Evolutionary conservation across 169 alveolate species (phyloP), one percentile per base, ranked within the genome.

Genomic region (Cystoisospora suis): DNA sequence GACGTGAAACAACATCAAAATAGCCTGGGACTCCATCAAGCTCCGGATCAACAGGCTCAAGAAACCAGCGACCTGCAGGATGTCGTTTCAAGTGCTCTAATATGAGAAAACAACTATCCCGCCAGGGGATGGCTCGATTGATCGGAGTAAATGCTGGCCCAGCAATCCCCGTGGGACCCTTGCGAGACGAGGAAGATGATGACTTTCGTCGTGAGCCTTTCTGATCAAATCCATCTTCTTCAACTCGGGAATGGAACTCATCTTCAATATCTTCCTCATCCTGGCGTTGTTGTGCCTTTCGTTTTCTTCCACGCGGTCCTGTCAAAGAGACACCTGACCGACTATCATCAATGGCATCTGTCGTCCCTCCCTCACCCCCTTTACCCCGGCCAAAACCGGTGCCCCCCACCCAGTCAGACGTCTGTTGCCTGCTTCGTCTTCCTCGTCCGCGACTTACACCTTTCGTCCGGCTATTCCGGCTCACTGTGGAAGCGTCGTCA

Each of bases 1-100:
- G 97, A 72, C 93, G 93, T 59, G 89, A 90, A 34, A 94, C 90
- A n/a, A 94, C 77, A 58, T 88, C 90, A 69, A 94, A 94, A 92
- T 97, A 97, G 85, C 95, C 96, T 15, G 97, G 97, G 40, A 96
- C 95, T 88, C 97, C 98, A 90, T 96, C 98, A 81, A 95, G 90
- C 47, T 96, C 97, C 29, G 98, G 98, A 89, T 97, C 98, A 34
- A 97, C 97, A 20, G 98, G 98, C 38, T 96, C 95, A 90, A 96
- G 94, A 87, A 98, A 98, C 97, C 97, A 95, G 36, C 94, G 90
- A 40, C 96, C 83, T 9, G 88, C 94, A 40, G 94, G 86, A 65
- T 79, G 85, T 79, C 90, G 91, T 65, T 94, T 92, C 49, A 95
- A 85, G 80, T 94, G 94, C 86, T 95, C 95, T 49, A 94, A 80